These are phyloP conservation scores for Tetracladium marchalianum DNA, from an alignment of 495 filamentous ascomycete genomes.

Conservation along the genomic window DNA sequence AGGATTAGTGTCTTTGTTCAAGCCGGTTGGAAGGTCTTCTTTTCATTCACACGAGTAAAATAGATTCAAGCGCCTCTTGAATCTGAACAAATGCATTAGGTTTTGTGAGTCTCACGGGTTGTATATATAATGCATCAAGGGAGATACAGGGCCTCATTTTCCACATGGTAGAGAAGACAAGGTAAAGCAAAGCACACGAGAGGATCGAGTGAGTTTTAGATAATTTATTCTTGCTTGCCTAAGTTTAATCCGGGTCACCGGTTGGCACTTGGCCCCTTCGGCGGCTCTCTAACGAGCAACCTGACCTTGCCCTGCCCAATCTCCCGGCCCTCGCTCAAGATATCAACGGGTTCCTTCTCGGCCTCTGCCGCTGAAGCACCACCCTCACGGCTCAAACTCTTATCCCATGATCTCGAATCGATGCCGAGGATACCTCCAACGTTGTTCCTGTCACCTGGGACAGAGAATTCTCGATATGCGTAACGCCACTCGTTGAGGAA, in stretches of 20 bases:
- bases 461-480: constrained; percentile 90
- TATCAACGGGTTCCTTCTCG: constrained; percentile 41
- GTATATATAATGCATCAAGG: no score
- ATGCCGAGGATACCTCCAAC: constrained; percentile 92
- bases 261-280: constrained; percentile 36
- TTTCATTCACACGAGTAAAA: no score
- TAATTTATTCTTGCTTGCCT: constrained; percentile 11
- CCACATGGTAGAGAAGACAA: no score
- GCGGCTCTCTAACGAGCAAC: constrained; percentile 44
- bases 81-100: no score
- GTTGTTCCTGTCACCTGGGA: constrained; percentile 81
- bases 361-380: constrained; percentile 7
- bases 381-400: constrained; percentile 42
- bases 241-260: constrained; percentile 10
- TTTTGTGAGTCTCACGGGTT: no score
- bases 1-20: no score
- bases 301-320: constrained; percentile 51
- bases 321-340: constrained; percentile 48
- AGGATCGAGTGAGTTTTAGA: constrained; percentile 8
- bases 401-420: constrained; percentile 83
- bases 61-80: no score
- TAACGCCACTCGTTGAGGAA: constrained; percentile 96
- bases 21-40: no score
- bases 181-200: no score
- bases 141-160: no score